phyloP scores from a whole-genome alignment of 2,329 filamentous ascomycete species.

The Phialemoniopsis sp. region DNA sequence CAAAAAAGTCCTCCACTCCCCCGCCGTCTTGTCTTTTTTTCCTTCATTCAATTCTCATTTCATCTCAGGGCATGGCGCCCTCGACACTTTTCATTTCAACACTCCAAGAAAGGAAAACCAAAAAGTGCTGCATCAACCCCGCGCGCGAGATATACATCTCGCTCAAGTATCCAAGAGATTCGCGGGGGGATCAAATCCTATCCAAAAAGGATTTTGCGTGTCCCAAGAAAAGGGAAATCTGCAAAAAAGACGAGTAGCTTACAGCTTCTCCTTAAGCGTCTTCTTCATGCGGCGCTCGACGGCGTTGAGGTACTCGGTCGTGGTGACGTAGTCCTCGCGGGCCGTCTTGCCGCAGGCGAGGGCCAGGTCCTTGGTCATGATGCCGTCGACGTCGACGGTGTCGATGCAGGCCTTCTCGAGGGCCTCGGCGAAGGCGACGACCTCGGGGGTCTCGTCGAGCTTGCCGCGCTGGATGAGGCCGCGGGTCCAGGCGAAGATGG shows the following conservation, averaged over 20 bases:
- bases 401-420: conserved; percentile 93
- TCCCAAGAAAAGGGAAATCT: too few relatives aligned
- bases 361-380: conserved; percentile 99
- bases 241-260: conserved; percentile 14
- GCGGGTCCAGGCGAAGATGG: conserved; percentile 98
- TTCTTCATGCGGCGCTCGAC: conserved; percentile 87
- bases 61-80: too few relatives aligned
- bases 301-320: conserved; percentile 83
- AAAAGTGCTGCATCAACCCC: too few relatives aligned
- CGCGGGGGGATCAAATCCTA: too few relatives aligned
- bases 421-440: conserved; percentile 85
- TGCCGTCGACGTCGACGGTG: conserved; percentile 86
- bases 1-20: too few relatives aligned
- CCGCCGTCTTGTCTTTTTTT: too few relatives aligned
- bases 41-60: too few relatives aligned
- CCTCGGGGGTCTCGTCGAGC: conserved; percentile 87
- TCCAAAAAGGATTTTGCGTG: too few relatives aligned
- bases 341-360: conserved; percentile 86
- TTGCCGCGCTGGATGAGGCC: conserved; percentile 90
- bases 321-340: conserved; percentile 84
- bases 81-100: too few relatives aligned
- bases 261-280: conserved; percentile 75
- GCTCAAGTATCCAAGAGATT: too few relatives aligned
- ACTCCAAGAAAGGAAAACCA: too few relatives aligned
- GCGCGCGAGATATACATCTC: too few relatives aligned